Base-by-base conservation (phyloP, 768 basidiomycete genomes). In the Amanita thiersii region DNA sequence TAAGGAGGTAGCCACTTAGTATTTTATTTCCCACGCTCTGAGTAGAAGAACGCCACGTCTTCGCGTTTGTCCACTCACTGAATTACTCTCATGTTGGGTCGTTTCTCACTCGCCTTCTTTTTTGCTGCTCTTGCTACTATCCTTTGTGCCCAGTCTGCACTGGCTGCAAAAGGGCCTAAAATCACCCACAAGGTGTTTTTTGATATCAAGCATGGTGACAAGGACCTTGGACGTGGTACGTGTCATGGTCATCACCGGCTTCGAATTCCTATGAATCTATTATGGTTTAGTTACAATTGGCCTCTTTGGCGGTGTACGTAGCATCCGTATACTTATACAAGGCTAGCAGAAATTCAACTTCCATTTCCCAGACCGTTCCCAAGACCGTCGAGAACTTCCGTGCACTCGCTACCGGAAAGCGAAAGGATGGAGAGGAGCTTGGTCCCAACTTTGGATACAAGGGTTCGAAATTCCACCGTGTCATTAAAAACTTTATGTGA, bases 311-410 rank as follows among this genome's bases (percentile, higher is more conserved):
- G 86, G 86, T 50, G 89, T 86, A 64, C 48, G 72, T 61, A 1
- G 25, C 14, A 17, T 5, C 3, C 7, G 3, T 38, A 7, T 23
- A 18, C 14, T 21, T 20, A 21, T 15, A 20, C 30, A 14, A 28
- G n/a, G n/a, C 38, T 18, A 35, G 6, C 21, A 10, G 37, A 18
- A 34, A 24, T 46, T 3, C 43, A 39, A 3, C 42, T 35, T 34
- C 28, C 29, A 20, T 21, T 11, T 20, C 19, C 3, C 44, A 92
- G 85, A 90, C 90, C 35, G 92, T 96, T 34, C 93, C 93, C 41
- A 93, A 93, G 67, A 97, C 93, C 23, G 92, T 71, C 18, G 93
- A 92, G 73, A 98, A 98, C 76, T 98, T 98, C 79, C 84, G 91
- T 44, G 89, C 91, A 36, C 73, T 99, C 51, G 69, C 87, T 9